Conservation (phyloP, 306 rosid genomes). For the Dryas octopetala region DNA sequence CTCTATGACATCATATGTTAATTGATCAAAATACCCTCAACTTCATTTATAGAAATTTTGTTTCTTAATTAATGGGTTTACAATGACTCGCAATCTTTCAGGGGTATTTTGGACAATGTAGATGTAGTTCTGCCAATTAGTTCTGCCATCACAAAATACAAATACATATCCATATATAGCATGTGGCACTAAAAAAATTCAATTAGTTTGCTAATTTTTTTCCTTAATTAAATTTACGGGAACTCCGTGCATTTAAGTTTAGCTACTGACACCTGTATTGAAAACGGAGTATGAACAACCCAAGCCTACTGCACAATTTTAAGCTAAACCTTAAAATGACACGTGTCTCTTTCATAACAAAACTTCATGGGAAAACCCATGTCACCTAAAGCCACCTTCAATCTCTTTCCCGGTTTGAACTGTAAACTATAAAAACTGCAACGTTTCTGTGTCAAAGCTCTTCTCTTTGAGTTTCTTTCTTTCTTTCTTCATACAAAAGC, state of each 20-base stretch:
- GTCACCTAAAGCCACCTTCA: neutral
- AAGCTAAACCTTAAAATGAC: neutral
- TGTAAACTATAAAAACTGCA: slow-evolving; percentile 40
- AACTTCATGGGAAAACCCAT: neutral
- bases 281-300: too few relatives aligned
- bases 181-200: neutral
- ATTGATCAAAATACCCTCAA: slow-evolving; percentile 31
- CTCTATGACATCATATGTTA: neutral
- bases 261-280: neutral
- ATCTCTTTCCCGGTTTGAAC: neutral
- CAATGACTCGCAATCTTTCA: neutral
- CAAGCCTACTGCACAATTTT: too few relatives aligned
- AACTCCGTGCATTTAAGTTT: neutral
- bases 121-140: neutral
- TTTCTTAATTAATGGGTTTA: neutral
- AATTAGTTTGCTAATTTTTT: neutral
- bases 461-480: neutral
- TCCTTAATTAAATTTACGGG: neutral
- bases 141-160: neutral
- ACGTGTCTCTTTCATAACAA: neutral
- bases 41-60: neutral
- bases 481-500: neutral
- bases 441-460: neutral
- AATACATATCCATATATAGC: neutral
- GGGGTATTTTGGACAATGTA: neutral